A percentile compares a stretch with the other conserved stretches of the same genome.
phyloP scores from a whole-genome alignment of 1,284 basidiomycete species.

The Calocybe gambosa region DNA sequence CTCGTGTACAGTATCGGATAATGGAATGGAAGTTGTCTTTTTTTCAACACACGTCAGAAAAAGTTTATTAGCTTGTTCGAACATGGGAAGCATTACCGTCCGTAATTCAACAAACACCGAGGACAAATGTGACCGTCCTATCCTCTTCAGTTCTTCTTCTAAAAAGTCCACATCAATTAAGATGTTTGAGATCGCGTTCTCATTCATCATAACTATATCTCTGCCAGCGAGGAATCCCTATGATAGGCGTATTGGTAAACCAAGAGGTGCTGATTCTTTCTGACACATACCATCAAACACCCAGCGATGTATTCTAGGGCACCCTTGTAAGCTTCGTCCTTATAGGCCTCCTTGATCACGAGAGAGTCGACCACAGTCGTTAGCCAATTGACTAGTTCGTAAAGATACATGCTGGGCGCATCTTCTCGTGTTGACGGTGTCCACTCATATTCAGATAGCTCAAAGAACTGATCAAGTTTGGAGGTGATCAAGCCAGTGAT shows the following conservation, averaged over 20 bases:
- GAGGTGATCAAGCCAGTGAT: slow-evolving; percentile 82
- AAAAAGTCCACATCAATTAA: slow-evolving; percentile 81
- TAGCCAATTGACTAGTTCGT: slow-evolving; percentile 94
- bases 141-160: slow-evolving; percentile 72
- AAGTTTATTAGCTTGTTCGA: neutral
- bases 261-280: neutral
- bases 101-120: slow-evolving; percentile 80
- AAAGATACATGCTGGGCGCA: slow-evolving; percentile 87
- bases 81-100: slow-evolving; percentile 45
- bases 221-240: slow-evolving; percentile 77
- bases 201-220: slow-evolving; percentile 80
- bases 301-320: slow-evolving; percentile 84
- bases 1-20: slow-evolving; percentile 70
- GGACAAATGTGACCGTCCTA: slow-evolving; percentile 65
- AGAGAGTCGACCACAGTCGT: slow-evolving; percentile 95
- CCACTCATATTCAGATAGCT: slow-evolving; percentile 93
- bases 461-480: slow-evolving; percentile 97
- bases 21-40: slow-evolving; percentile 75
- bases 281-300: slow-evolving; percentile 67
- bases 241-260: slow-evolving; percentile 6
- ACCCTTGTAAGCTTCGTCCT: slow-evolving; percentile 82
- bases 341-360: slow-evolving; percentile 77
- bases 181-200: slow-evolving; percentile 81
- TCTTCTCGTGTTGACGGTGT: slow-evolving; percentile 62
- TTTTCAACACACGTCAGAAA: slow-evolving; percentile 8